Conservation (phyloP, 108 stramenopile genomes). For the Nannochloropsis gaditana region DNA sequence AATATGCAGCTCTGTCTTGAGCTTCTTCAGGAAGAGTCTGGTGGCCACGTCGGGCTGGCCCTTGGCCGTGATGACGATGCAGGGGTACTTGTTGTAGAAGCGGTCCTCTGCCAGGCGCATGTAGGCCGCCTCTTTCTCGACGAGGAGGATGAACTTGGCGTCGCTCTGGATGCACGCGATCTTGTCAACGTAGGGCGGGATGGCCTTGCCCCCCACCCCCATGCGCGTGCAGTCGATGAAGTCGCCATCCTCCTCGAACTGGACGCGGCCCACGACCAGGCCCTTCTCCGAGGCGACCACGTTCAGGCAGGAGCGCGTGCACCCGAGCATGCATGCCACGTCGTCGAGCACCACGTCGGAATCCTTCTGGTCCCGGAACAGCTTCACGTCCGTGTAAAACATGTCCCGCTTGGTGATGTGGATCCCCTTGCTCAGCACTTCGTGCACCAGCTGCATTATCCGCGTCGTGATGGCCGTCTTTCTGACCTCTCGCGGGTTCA, state of each 20-base stretch:
- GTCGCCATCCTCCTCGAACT: conserved; percentile 82
- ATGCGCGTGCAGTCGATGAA: conserved; percentile 77
- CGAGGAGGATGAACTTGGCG: conserved; percentile 89
- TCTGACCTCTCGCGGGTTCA: conserved; percentile 70
- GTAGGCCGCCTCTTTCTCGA: conserved; percentile 98
- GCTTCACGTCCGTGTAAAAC: conserved; percentile 96
- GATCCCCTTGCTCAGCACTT: conserved; percentile 77
- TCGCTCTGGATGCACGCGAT: conserved; percentile 80
- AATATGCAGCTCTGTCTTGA: conserved; percentile 76
- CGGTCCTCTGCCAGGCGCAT: conserved; percentile 95
- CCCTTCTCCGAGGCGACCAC: conserved; percentile 96
- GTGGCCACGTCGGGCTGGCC: conserved; percentile 74
- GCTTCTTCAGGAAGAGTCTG: conserved; percentile 51
- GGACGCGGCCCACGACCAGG: conserved; percentile 80
- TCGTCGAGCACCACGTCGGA: conserved; percentile 89
- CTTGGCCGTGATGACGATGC: conserved; percentile 95
- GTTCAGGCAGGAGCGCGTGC: conserved; percentile 87
- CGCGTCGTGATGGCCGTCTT: conserved; percentile 90
- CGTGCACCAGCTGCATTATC: conserved; percentile 84
- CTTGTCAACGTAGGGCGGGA: conserved; percentile 94
- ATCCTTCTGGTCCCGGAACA: conserved; percentile 88
- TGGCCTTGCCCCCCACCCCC: conserved; percentile 94
- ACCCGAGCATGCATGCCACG: conserved; percentile 89
- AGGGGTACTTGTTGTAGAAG: conserved; percentile 91
- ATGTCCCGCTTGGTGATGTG: conserved; percentile 98